phyloP scores from a whole-genome alignment of 306 rosid species.

The Dicorynia guianensis region DNA sequence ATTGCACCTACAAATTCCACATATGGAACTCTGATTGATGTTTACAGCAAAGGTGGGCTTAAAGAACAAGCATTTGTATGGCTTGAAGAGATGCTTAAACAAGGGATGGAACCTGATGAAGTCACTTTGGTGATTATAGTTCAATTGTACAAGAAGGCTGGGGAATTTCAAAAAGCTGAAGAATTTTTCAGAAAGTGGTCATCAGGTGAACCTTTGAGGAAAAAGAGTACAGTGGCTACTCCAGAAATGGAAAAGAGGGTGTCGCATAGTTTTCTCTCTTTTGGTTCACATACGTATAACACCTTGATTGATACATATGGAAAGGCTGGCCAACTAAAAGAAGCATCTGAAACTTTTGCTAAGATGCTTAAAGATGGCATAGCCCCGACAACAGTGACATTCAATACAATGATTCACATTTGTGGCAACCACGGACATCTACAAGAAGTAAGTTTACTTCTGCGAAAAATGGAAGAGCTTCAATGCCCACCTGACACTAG shows the following conservation, averaged over 20 bases:
- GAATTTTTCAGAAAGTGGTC: constrained; percentile 83
- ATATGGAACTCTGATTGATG: constrained; percentile 93
- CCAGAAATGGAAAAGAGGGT: constrained; percentile 35
- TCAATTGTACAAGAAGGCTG: constrained; percentile 87
- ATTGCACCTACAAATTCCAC: constrained; percentile 86
- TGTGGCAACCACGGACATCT: constrained; percentile 84
- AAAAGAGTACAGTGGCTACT: constrained; percentile 28
- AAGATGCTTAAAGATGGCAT: constrained; percentile 83
- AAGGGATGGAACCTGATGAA: constrained; percentile 90
- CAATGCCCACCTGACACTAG: constrained; percentile 78
- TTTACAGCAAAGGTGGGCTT: constrained; percentile 77
- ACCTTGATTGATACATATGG: constrained; percentile 88
- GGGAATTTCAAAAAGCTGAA: constrained; percentile 82
- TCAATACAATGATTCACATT: constrained; percentile 94
- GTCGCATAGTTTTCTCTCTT: constrained; percentile 37
- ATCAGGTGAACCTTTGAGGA: constrained; percentile 51
- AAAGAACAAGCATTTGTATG: constrained; percentile 76
- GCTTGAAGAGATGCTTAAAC: constrained; percentile 78
- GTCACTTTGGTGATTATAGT: constrained; percentile 91
- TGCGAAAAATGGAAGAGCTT: constrained; percentile 86
- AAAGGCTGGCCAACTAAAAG: constrained; percentile 83
- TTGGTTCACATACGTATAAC: constrained; percentile 83
- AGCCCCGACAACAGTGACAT: constrained; percentile 83
- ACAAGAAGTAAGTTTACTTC: constrained; percentile 71
- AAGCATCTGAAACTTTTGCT: constrained; percentile 77